Conservation (phyloP, 805 yeast species). For the Nakazawaea siamensis region DNA sequence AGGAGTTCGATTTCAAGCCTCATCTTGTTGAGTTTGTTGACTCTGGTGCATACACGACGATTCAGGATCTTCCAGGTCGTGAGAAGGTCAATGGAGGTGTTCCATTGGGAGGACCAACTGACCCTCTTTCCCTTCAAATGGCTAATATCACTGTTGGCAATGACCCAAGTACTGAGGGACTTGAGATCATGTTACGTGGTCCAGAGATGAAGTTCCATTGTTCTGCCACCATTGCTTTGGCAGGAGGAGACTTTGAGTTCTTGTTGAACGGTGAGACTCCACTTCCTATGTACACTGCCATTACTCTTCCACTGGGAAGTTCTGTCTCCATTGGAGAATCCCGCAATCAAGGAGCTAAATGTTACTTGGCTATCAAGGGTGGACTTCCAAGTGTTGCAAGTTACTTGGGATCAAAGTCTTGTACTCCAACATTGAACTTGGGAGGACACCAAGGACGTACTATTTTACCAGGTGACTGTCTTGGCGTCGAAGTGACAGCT, state of each 20-base stretch:
- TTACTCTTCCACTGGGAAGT: slow-evolving; percentile 16
- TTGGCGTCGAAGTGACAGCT: slow-evolving; percentile 11
- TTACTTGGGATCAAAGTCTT: slow-evolving; percentile 21
- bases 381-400: slow-evolving; percentile 22
- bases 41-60: slow-evolving; percentile 44
- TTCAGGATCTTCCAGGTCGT: slow-evolving; percentile 36
- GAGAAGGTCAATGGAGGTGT: slow-evolving; percentile 18
- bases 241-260: slow-evolving; percentile 19
- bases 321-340: slow-evolving; percentile 18
- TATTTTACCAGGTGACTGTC: slow-evolving; percentile 21
- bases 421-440: slow-evolving; percentile 19
- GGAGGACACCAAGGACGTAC: slow-evolving; percentile 25
- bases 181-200: slow-evolving; percentile 21
- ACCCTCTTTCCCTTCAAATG: slow-evolving; percentile 17
- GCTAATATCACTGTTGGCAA: slow-evolving; percentile 21
- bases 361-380: slow-evolving; percentile 21
- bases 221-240: slow-evolving; percentile 16
- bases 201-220: slow-evolving; percentile 19
- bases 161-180: slow-evolving; percentile 13
- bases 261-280: slow-evolving; percentile 8
- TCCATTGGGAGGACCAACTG: slow-evolving; percentile 21
- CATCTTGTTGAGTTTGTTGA: slow-evolving; percentile 19
- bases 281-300: slow-evolving; percentile 17
- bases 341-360: slow-evolving; percentile 12
- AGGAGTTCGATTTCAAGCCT: slow-evolving; percentile 15